Evolutionary conservation across 1,284 basidiomycete species (phyloP).

Genomic region (Singerocomus inundabilis): DNA sequence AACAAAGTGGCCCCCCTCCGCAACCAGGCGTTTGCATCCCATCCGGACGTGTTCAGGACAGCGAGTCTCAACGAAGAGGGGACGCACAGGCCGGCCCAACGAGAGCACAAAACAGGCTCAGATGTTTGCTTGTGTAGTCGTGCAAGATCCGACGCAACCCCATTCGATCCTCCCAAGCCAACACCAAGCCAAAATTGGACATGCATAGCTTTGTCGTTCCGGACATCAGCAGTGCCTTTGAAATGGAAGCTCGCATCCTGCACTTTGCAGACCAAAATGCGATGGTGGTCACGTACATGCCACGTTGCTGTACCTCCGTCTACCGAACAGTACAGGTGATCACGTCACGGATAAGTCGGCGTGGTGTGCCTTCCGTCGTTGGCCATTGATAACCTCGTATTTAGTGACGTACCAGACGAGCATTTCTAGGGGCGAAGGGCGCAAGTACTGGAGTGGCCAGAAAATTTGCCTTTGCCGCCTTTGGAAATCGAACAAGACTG

Average conservation of each 20-base stretch:
- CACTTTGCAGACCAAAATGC: neutral
- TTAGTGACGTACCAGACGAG: neutral
- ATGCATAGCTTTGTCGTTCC: slow-evolving; percentile 4
- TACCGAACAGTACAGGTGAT: slow-evolving; percentile 3
- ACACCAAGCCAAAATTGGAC: slow-evolving; percentile 8
- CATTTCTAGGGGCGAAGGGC: slow-evolving; percentile 1
- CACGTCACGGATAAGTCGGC: slow-evolving; percentile 31
- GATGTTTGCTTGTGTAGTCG: neutral
- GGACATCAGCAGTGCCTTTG: slow-evolving; percentile 8
- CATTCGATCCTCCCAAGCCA: neutral
- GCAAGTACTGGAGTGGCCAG: neutral
- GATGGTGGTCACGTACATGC: slow-evolving; percentile 9
- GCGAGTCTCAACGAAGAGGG: too few species aligned
- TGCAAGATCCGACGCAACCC: slow-evolving; percentile 4
- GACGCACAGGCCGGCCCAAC: neutral
- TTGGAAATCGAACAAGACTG: neutral
- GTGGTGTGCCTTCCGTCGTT: slow-evolving; percentile 18
- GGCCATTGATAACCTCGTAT: slow-evolving; percentile 15
- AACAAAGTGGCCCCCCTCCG: neutral
- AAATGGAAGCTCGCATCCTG: slow-evolving; percentile 19
- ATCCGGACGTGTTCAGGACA: too few species aligned
- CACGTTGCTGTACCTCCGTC: slow-evolving; percentile 15
- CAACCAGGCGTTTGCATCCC: too few species aligned
- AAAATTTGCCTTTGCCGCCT: neutral
- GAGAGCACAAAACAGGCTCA: neutral